Evolutionary conservation across 2,329 filamentous ascomycete genomes (phyloP), one percentile per base, ranked within the genome.

Genomic region (Thielaviopsis euricoi): DNA sequence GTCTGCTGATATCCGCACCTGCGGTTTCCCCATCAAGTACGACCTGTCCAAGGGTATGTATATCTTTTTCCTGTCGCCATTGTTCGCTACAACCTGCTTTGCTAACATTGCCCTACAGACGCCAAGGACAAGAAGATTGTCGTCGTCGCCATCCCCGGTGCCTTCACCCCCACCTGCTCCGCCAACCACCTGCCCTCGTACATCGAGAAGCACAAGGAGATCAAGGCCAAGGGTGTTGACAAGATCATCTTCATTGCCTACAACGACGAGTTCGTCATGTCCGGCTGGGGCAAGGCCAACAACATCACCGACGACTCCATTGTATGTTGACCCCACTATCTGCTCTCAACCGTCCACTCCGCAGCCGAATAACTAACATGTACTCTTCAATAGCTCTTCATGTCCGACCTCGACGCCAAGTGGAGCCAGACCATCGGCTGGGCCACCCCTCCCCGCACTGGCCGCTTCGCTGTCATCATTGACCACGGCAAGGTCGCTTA

Each of bases 201-300:
- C 78, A 80, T 91, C 65, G 72, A 80, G 70, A 84, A 87, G 69
- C 73, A 84, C 64, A 74, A 80, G 56, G 76, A 84, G 67, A 76
- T 94, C 71, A 83, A 83, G 74, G 74, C 74, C 68, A 91, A 91
- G 78, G 88, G 87, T 65, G 86, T 94, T 64, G 89, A 95, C 71
- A 71, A 85, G 62, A 81, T 95, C 66, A 80, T 88, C 64, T 81
- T 93, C 67, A 84, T 94, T 67, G 86, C 88, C 61, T 85, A 76
- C 76, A 95, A 95, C 73, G 89, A 95, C 72, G 76, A 83, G 63
- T 94, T 78, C 68, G 89, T 95, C 70, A 91, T 91, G 87, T 84
- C 82, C 65, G 88, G 86, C 57, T 93, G 87, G 87, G 85, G 82
- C 73, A 95, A 95, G 80, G 88, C 89, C 67, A 91, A 94, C 73